Conservation (phyloP, 495 filamentous ascomycete species). For the Penicillium samsonianum region DNA sequence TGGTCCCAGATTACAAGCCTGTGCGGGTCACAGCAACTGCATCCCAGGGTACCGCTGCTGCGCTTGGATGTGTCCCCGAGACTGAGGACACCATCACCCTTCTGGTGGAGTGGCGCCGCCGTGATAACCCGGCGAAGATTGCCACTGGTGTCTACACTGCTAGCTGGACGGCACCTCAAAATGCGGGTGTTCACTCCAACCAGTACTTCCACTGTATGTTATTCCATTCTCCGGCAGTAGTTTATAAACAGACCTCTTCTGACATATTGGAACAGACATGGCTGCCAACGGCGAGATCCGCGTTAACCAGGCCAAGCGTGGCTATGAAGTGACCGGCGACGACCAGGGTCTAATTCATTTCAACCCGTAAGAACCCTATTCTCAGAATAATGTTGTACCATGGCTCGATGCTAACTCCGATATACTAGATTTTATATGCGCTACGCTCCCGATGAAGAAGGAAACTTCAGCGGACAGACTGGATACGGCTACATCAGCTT, state of each 20-base stretch:
- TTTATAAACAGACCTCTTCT: constrained; percentile 1
- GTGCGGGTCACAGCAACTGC: constrained; percentile 77
- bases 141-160: constrained; percentile 94
- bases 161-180: constrained; percentile 91
- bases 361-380: constrained; percentile 58
- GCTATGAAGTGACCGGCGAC: constrained; percentile 92
- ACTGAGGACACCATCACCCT: constrained; percentile 95
- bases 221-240: neutral
- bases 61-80: constrained; percentile 70
- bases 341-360: constrained; percentile 72
- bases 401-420: neutral
- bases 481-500: constrained; percentile 94
- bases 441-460: constrained; percentile 92
- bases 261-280: constrained; percentile 55
- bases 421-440: constrained; percentile 82
- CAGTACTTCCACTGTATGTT: constrained; percentile 85
- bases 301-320: constrained; percentile 90
- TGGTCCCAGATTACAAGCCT: constrained; percentile 80
- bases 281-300: constrained; percentile 80
- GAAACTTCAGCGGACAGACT: constrained; percentile 87
- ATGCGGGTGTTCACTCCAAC: constrained; percentile 88
- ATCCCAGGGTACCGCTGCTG: constrained; percentile 67
- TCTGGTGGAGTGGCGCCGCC: constrained; percentile 83
- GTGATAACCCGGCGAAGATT: constrained; percentile 60
- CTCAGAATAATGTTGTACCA: neutral